Conservation (phyloP, 2,329 filamentous ascomycete genomes). For the Colletotrichum siamense region DNA sequence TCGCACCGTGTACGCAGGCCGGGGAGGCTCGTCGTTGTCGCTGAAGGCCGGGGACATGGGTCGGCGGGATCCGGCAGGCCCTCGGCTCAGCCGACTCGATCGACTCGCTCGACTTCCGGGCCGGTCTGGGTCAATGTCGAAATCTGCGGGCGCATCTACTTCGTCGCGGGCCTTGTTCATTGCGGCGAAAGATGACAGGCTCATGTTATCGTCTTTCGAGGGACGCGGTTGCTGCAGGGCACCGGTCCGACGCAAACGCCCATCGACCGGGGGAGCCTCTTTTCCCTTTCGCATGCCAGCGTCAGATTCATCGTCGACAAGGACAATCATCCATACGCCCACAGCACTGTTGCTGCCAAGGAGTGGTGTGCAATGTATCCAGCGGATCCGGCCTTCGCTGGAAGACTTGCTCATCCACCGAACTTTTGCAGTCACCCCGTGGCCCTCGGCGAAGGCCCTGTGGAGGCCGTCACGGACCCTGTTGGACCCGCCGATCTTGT, state of each 20-base stretch:
- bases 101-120: constrained; percentile 8
- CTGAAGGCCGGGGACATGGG: neutral
- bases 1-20: neutral
- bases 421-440: constrained; percentile 77
- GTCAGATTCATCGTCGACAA: constrained; percentile 68
- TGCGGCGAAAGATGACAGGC: constrained; percentile 22
- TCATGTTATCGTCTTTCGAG: constrained; percentile 22
- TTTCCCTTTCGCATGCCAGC: constrained; percentile 3
- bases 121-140: neutral
- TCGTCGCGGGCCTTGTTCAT: constrained; percentile 14
- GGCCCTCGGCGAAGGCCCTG: constrained; percentile 69
- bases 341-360: constrained; percentile 70
- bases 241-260: constrained; percentile 11
- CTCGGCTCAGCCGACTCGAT: constrained; percentile 8
- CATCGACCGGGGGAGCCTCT: constrained; percentile 30
- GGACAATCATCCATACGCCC: constrained; percentile 80
- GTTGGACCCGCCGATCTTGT: constrained; percentile 55
- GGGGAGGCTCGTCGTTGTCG: neutral
- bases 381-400: constrained; percentile 66
- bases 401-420: constrained; percentile 66
- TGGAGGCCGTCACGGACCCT: constrained; percentile 53
- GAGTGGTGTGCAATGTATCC: constrained; percentile 80
- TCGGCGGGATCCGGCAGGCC: neutral
- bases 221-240: neutral
- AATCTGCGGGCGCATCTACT: neutral